Evolutionary conservation across 352 stramenopile species (phyloP), one percentile per base, ranked within the genome.

Genomic region (Poterioochromonas sp.): DNA sequence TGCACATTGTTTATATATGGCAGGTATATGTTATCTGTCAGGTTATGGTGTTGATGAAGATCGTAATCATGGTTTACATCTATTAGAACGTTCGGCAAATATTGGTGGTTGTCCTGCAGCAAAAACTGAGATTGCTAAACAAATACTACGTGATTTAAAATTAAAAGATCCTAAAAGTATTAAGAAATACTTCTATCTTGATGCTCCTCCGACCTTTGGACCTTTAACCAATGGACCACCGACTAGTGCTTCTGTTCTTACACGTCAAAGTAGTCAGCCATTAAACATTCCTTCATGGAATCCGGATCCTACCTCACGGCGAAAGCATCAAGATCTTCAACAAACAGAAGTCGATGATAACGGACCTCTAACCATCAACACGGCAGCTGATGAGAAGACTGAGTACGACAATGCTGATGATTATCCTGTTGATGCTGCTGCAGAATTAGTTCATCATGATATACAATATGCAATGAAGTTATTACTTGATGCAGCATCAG

Each of bases 41-140:
- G 65, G 65, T 34, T 37, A 54, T 26, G 65, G 65, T 35, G 65
- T 74, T 3, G 65, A 74, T 8, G 29, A 58, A n/a, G 26, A 54
- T 39, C 11, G 2, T 8, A 40, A 51, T 34, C 1, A 26, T 2
- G 65, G 8, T 26, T 35, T 74, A 18, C 12, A 58, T 18, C 53
- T 34, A 37, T 35, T 74, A 35, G 40, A 54, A 29, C 35, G 29
- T 26, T 11, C 62, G 2, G 40, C 40, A 35, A 15, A 54, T 51
- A 58, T 18, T 1, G 3, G 1, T 15, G 11, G 39, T 11, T 35
- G 37, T 51, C 8, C 37, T 15, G 1, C 18, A 37, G 65, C 65
- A 11, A 74, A 74, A 34, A 58, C 5, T 74, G 8, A 58, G 29
- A 15, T 74, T 26, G 65, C 39, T 35, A 51, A 37, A 12, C 8